Percentiles rank a stretch among this genome's conserved stretches.
Evolutionary conservation across 2,329 filamentous ascomycete genomes (phyloP).

Genomic region (Trichoderma sp.): DNA sequence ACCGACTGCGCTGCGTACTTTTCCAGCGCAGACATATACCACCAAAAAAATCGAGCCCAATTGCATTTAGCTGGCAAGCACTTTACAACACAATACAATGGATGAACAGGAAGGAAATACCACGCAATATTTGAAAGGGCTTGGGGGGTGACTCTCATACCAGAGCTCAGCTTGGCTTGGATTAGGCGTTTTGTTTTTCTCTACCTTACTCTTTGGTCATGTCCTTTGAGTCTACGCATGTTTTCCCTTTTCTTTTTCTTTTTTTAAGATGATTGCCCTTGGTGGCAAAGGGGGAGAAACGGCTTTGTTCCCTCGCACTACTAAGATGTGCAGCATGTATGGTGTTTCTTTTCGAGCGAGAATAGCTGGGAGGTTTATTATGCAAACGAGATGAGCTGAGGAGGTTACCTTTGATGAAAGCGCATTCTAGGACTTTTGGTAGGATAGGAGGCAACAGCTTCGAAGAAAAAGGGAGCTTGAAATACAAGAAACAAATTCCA

Average conservation of each 20-base stretch:
- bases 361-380: background rate
- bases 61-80: background rate
- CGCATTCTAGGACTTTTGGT: background rate
- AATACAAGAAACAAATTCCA: background rate
- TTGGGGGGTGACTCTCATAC: background rate
- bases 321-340: background rate
- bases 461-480: background rate
- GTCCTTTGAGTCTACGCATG: background rate
- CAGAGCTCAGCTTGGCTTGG: conserved; percentile 13
- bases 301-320: background rate
- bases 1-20: background rate
- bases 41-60: background rate
- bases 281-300: background rate
- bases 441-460: background rate
- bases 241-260: background rate
- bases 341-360: background rate
- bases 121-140: background rate
- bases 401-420: background rate
- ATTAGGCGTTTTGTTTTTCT: conserved; percentile 14
- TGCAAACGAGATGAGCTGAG: background rate
- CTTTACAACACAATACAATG: background rate
- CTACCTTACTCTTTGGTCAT: background rate
- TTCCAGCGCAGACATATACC: background rate
- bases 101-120: conserved; percentile 8
- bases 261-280: background rate